Base-by-base conservation (phyloP, 2,329 filamentous ascomycete genomes). In the Cladosporium sp. region DNA sequence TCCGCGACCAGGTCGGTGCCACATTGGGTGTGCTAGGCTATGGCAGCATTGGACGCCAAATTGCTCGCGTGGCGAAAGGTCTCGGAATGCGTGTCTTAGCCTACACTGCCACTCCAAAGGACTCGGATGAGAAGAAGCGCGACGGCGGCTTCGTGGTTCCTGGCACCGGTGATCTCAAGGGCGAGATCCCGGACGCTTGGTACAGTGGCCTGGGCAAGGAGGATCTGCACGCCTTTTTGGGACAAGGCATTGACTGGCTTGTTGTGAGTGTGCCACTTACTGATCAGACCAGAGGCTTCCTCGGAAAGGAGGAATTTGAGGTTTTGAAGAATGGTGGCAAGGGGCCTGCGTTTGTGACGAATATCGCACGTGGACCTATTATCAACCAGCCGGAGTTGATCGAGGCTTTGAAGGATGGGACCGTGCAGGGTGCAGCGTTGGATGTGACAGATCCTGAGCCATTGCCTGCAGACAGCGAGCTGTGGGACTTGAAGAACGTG, bases 371-470 rank as follows among this genome's bases (percentile, higher is more conserved):
- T 1, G 91, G 89, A 0, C 80, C 80, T 38, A 85, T 90, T 51
- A 76, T 91, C 15, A 82, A 89, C 62, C 86, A 88, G 69, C 78
- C 84, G 2, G 89, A 86, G 1, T 75, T 94, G 60, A 83, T 92
- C 21, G 80, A 80, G 1, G 88, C 90, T 0, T 78, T 93, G 12
- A 78, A 86, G 49, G 81, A 80, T 0, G 83, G 83, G 0, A 81
- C 83, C 1, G 74, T 91, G 34, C 77, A 81, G 3, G 91, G 91
- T 34, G 92, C 91, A 0, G 90, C 90, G 1, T 78, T 94, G 49
- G 91, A 93, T 74, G 91, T 94, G 0, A 90, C 91, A 1, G 90
- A 93, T 67, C 91, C 91, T 0, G 92, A 94, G 76, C 92, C 92
- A 0, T 75, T 94, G 68, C 90, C 90, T 0, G 78, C 82, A 2